Percentiles rank a stretch among this genome's conserved stretches.
phyloP scores from a whole-genome alignment of 495 filamentous ascomycete genomes.

The Penicillium fimorum region DNA sequence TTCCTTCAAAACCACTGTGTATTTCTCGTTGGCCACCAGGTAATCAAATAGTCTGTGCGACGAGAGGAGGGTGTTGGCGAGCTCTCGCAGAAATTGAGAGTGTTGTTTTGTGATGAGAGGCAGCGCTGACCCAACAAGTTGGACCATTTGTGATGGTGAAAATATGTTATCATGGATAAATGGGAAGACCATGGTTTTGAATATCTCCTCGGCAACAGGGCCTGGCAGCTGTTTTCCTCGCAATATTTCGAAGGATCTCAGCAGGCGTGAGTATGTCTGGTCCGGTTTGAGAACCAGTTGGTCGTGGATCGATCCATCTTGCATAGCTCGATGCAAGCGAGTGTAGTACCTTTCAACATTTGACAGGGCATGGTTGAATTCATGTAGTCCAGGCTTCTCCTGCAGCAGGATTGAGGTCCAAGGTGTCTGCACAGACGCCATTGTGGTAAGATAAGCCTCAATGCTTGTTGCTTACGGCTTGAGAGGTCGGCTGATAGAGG shows the following conservation, averaged over 20 bases:
- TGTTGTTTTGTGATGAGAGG: conserved; percentile 5
- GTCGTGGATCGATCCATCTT: conserved; percentile 5
- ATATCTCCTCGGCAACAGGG: conserved; percentile 10
- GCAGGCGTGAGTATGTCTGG: conserved; percentile 6
- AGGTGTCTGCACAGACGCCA: conserved; percentile 5
- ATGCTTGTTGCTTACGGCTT: neutral
- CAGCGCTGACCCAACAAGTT: conserved; percentile 14
- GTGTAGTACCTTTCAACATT: conserved; percentile 10
- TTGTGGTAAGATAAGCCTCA: neutral
- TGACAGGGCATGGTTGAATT: conserved; percentile 12
- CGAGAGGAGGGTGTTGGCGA: conserved; percentile 1
- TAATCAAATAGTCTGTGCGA: conserved; percentile 3
- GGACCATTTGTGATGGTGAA: neutral
- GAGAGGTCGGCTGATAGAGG: neutral
- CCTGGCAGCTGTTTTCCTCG: conserved; percentile 6
- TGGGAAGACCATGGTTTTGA: conserved; percentile 6
- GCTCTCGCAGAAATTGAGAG: neutral
- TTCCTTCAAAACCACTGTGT: conserved; percentile 5
- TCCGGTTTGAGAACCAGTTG: conserved; percentile 9
- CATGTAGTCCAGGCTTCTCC: conserved; percentile 8
- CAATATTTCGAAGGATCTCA: conserved; percentile 12
- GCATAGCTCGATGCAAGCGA: conserved; percentile 6
- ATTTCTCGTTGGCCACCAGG: conserved; percentile 9
- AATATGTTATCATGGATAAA: conserved; percentile 7
- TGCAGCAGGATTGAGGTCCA: conserved; percentile 9